These are phyloP conservation scores for Datisca glomerata DNA, from an alignment of 306 rosid species.

Conservation along the genomic window DNA sequence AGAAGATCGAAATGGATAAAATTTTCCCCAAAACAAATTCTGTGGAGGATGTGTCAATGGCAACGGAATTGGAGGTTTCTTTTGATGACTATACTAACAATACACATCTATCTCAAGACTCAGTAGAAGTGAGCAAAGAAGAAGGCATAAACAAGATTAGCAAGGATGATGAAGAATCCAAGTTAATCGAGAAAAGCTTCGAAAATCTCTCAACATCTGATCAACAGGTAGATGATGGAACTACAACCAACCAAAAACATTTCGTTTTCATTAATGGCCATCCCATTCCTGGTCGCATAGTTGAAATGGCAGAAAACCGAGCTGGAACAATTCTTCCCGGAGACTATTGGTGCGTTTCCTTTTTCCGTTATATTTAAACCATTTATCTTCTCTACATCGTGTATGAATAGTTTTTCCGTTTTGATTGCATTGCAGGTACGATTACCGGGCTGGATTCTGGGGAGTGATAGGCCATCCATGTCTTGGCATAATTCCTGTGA, in stretches of 20 bases:
- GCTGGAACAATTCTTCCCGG: slow-evolving; percentile 41
- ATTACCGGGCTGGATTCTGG: slow-evolving; percentile 48
- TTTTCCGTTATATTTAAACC: too few relatives aligned
- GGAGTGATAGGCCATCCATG: slow-evolving; percentile 43
- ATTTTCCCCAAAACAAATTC: too few relatives aligned
- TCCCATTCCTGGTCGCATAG: slow-evolving; percentile 17
- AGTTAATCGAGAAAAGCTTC: slow-evolving; percentile 19
- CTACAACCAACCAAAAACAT: slow-evolving; percentile 10
- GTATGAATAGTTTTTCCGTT: background rate
- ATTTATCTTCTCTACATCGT: too few relatives aligned
- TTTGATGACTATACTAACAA: slow-evolving; percentile 24
- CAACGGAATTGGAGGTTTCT: slow-evolving; percentile 21
- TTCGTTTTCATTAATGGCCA: slow-evolving; percentile 30
- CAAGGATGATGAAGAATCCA: slow-evolving; percentile 18
- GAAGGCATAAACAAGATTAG: slow-evolving; percentile 18
- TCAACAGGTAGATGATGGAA: slow-evolving; percentile 14
- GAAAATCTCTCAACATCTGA: slow-evolving; percentile 23
- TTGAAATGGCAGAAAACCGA: slow-evolving; percentile 32
- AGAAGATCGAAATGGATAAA: too few relatives aligned
- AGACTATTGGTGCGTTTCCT: slow-evolving; percentile 27
- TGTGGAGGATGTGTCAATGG: slow-evolving; percentile 12
- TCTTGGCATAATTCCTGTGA: slow-evolving; percentile 47
- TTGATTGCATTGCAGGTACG: slow-evolving; percentile 26
- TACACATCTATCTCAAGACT: slow-evolving; percentile 23
- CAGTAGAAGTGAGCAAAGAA: slow-evolving; percentile 20